Evolutionary conservation across 345 rosid species (phyloP).

Genomic region (Salix caprea): DNA sequence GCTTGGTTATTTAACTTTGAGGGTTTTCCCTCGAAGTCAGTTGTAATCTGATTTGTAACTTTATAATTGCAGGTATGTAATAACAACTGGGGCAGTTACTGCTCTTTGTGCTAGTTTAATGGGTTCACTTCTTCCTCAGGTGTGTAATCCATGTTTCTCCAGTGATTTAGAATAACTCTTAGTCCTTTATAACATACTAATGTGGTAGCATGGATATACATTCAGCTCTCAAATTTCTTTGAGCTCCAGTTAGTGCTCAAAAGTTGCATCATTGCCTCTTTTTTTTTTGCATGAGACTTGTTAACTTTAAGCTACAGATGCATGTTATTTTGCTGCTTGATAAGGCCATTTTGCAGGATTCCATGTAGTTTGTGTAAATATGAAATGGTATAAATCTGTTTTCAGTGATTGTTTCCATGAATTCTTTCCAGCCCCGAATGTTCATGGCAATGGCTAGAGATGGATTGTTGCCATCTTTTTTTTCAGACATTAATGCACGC

Average conservation of each 20-base stretch:
- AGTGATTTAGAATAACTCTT: neutral
- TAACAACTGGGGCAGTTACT: conserved; percentile 62
- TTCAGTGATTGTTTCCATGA: neutral
- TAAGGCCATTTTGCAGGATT: neutral
- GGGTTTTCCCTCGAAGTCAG: neutral
- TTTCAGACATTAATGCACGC: conserved; percentile 54
- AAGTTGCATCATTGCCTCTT: neutral
- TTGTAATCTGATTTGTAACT: conserved; percentile 5
- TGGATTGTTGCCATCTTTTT: conserved; percentile 78
- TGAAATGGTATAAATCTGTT: neutral
- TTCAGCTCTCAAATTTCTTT: neutral
- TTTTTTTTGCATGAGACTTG: neutral
- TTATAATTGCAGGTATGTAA: conserved; percentile 38
- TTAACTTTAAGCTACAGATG: neutral
- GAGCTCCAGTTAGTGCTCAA: neutral
- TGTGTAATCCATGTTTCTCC: conserved; percentile 2
- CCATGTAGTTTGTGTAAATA: too few species aligned
- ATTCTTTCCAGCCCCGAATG: conserved; percentile 48
- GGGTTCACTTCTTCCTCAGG: conserved; percentile 74
- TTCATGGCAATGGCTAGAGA: conserved; percentile 96
- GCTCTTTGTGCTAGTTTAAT: conserved; percentile 64
- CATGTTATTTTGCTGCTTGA: neutral
- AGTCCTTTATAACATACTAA: neutral
- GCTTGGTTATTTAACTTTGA: neutral
- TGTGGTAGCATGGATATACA: too few species aligned